These are phyloP conservation scores for Cymbopogon citratus DNA, from an alignment of 176 grass and related monocot genomes.

Conservation along the genomic window DNA sequence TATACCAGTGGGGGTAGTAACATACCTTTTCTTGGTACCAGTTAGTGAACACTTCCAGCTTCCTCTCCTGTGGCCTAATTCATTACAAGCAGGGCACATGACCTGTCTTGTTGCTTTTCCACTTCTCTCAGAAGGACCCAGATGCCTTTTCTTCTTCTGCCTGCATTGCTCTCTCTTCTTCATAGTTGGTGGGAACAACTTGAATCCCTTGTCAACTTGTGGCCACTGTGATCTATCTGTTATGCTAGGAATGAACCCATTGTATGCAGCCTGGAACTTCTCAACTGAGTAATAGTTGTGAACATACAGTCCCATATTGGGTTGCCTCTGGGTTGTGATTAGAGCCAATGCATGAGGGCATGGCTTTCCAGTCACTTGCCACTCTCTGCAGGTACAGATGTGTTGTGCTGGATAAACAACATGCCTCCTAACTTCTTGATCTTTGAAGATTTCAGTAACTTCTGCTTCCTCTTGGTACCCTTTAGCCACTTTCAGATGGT, in stretches of 20 bases:
- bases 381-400: not conserved
- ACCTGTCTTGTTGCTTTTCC: not conserved
- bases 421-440: not conserved
- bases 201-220: not conserved
- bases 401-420: not conserved
- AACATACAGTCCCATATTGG: not conserved
- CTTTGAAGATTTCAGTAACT: not conserved
- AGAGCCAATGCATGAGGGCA: not conserved
- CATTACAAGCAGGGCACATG: not conserved
- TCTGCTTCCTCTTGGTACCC: not conserved
- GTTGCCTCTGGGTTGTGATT: not conserved
- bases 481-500: not conserved
- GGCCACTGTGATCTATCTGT: not conserved
- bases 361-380: not conserved
- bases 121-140: not conserved
- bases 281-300: not conserved
- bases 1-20: too few species aligned
- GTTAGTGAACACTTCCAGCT: too few species aligned
- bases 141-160: not conserved
- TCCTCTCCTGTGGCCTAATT: not conserved
- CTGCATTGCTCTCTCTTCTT: not conserved
- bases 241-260: not conserved
- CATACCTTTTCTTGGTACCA: too few species aligned
- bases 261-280: not conserved
- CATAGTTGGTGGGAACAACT: not conserved